These are phyloP conservation scores for Lycium barbarum DNA, from an alignment of 257 asterid species.

Conservation along the genomic window DNA sequence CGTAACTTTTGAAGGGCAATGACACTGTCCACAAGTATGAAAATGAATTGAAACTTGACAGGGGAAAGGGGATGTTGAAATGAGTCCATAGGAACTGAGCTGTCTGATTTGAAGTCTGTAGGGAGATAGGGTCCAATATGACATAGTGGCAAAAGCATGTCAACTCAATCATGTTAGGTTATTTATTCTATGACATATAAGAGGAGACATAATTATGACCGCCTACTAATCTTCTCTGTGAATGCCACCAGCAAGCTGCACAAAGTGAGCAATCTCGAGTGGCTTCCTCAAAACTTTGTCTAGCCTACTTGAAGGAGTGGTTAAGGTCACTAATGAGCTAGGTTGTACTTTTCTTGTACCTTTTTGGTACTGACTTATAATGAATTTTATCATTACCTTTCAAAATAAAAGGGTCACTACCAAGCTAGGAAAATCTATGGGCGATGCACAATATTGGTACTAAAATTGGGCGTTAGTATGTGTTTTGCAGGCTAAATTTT, in stretches of 20 bases:
- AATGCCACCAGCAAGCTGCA: not conserved
- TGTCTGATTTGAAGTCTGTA: not conserved
- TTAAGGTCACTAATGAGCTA: not conserved
- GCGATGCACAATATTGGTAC: not conserved
- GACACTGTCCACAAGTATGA: slow-evolving; percentile 1
- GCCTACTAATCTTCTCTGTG: too few relatives aligned
- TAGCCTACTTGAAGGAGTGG: not conserved
- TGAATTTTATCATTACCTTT: too few relatives aligned
- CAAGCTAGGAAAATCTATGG: not conserved
- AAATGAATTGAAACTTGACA: slow-evolving; percentile 6
- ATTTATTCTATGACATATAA: not conserved
- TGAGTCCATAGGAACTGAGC: not conserved
- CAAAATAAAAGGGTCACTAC: not conserved
- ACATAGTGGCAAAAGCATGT: not conserved
- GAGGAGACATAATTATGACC: not conserved
- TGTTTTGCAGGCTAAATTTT: not conserved
- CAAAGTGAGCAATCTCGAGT: not conserved
- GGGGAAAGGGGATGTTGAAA: not conserved
- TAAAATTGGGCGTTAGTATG: not conserved
- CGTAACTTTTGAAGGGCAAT: not conserved
- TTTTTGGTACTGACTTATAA: not conserved
- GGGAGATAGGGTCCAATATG: not conserved
- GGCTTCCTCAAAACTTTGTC: not conserved
- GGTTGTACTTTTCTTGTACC: not conserved
- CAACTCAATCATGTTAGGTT: not conserved